Base-by-base conservation (phyloP, 2,329 filamentous ascomycete species). In the Periglandula ipomoeae region DNA sequence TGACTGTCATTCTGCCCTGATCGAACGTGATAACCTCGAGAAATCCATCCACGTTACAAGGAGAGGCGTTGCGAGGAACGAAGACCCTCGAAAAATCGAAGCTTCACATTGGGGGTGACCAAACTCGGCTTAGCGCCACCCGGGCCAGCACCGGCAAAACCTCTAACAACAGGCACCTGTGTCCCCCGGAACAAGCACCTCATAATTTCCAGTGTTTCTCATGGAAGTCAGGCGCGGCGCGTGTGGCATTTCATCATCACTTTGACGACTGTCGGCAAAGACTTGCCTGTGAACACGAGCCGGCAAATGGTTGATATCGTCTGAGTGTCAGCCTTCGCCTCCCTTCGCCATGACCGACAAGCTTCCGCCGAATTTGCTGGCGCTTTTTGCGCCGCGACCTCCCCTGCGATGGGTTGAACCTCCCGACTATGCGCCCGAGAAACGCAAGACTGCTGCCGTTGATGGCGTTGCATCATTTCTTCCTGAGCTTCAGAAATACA, bases 311-410 rank as follows among this genome's bases (percentile, higher is more conserved):
- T 48, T 24, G 22, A 49, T 32, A 13, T 42, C 26, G 27, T 41
- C 35, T 20, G 41, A 42, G 13, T 37, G 48, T 20, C 48, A 42
- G 47, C 26, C 24, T 32, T 38, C 10, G 37, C 43, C 43, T 32
- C 40, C 35, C 17, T 27, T 44, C 46, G 49, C 40, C 53, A 98
- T 97, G 93, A 97, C 93, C 45, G 91, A 96, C 76, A 93, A 94
- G 70, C 85, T 98, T 19, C 91, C 93, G 50, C 88, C 87, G 49
- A 91, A 95, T 65, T 79, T 97, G 51, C 78, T 97, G 60, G 87
- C 87, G 69, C 87, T 97, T 58, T 98, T 98, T 73, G 87, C 91
- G 70, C 88, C 93, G 64, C 87, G 93, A 52, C 93, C 93, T 59
- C 86, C 91, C 51, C 73, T 97, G 64, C 86, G 89, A 68, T 97